Evolutionary conservation across 1,284 basidiomycete species (phyloP), one percentile per base, ranked within the genome.

Genomic region (Ganoderma meredithae): DNA sequence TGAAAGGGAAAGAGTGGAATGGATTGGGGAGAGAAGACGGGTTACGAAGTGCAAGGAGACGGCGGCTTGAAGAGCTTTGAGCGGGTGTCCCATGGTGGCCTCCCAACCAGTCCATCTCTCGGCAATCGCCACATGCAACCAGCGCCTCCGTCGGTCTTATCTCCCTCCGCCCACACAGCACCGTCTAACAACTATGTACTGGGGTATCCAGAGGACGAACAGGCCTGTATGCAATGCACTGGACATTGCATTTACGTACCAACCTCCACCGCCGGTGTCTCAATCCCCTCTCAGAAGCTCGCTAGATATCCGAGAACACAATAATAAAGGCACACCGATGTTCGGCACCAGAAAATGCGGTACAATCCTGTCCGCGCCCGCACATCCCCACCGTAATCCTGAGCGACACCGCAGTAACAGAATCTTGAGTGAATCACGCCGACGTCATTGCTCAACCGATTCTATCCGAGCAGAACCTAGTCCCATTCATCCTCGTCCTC

Each of bases 401-500:
- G 22, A 25, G 47, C 47, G 12, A 25, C 10, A 13, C 47, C 22
- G 22, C 25, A 25, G 47, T 49, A 49, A 49, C 22, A 49, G 47
- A 22, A 47, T 19, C 44, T 10, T 47, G 19, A n/a, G 7, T 22
- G 22, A 60, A 22, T 39, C 6, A 60, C 6, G 22, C 22, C n/a
- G 39, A 41, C 40, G 36, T 59, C 49, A 49, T 33, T 33, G 52
- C 52, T 33, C 47, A n/a, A 33, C 58, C 17, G n/a, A 15, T 19
- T 39, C 59, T 10, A 10, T 3, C 44, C 8, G 44, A 49, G 12
- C 12, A 25, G 39, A 8, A n/a, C 36, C 78, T 81, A 90, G 80
- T 95, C 94, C 94, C 94, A 96, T 67, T 95, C 94, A 64, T 94
- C 94, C 55, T 95, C 94, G 44, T 94, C 94, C 7, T 94, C 94